Percentiles rank a stretch among this genome's conserved stretches.
Conservation (phyloP, 2,329 filamentous ascomycete genomes). For the Cytospora piceicola region DNA sequence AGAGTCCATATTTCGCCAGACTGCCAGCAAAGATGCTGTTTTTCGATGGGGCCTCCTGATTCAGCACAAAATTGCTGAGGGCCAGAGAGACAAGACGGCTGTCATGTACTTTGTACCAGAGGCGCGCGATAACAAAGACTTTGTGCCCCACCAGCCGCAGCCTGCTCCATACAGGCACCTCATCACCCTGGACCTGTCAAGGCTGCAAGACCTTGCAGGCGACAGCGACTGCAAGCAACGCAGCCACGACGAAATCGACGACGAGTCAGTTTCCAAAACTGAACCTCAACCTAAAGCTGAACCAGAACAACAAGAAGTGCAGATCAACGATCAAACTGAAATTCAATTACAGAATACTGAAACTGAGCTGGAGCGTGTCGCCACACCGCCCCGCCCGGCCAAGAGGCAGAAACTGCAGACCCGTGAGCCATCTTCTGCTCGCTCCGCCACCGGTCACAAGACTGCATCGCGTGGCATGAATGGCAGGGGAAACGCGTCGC, state of each 20-base stretch:
- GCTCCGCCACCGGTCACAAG: slow-evolving; percentile 21
- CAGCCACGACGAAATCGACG: slow-evolving; percentile 23
- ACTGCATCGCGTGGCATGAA: slow-evolving; percentile 31
- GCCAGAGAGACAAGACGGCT: slow-evolving; percentile 55
- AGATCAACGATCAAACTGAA: slow-evolving; percentile 15
- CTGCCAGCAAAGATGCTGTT: slow-evolving; percentile 56
- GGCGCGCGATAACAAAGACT: slow-evolving; percentile 45
- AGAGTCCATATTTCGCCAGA: slow-evolving; percentile 61
- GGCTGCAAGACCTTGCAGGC: slow-evolving; percentile 28
- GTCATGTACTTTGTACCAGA: slow-evolving; percentile 59
- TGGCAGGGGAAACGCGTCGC: slow-evolving; percentile 34
- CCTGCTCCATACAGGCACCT: slow-evolving; percentile 55
- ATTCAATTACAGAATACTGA: slow-evolving; percentile 13
- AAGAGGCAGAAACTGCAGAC: slow-evolving; percentile 32
- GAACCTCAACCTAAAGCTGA: slow-evolving; percentile 28
- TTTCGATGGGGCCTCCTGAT: slow-evolving; percentile 57
- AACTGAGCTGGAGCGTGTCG: slow-evolving; percentile 28
- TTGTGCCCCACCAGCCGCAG: slow-evolving; percentile 51
- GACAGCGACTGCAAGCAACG: slow-evolving; percentile 33
- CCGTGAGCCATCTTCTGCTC: slow-evolving; percentile 24
- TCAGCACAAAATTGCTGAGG: slow-evolving; percentile 59
- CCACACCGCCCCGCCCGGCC: slow-evolving; percentile 30
- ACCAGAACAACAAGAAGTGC: slow-evolving; percentile 19
- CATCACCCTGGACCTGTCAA: slow-evolving; percentile 47
- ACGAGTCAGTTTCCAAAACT: slow-evolving; percentile 23